These are phyloP conservation scores for Neonothopanus nambi DNA, from an alignment of 1,284 basidiomycete genomes.

Conservation along the genomic window DNA sequence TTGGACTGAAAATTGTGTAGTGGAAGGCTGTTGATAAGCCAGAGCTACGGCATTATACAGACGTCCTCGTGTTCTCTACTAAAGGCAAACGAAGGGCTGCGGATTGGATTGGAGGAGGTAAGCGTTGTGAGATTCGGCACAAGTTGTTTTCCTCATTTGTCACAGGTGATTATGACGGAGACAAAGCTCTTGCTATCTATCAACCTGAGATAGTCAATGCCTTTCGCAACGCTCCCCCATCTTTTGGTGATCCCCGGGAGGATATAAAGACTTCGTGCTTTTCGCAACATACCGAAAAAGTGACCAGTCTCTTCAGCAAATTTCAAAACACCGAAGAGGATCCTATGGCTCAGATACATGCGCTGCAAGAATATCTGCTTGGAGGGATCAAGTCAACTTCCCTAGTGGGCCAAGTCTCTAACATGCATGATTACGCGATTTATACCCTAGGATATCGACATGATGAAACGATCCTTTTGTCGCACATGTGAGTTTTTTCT, in stretches of 20 bases:
- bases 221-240: conserved; percentile 50
- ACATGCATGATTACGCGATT: conserved; percentile 53
- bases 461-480: conserved; percentile 49
- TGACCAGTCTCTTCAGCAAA: conserved; percentile 38
- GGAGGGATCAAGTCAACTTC: conserved; percentile 44
- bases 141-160: background rate
- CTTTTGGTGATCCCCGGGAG: conserved; percentile 46
- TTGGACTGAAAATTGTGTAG: conserved; percentile 26
- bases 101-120: conserved; percentile 50
- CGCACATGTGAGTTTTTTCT: conserved; percentile 58
- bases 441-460: conserved; percentile 52
- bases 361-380: conserved; percentile 50
- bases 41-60: conserved; percentile 39
- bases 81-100: conserved; percentile 46
- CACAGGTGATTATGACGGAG: conserved; percentile 54
- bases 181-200: conserved; percentile 46
- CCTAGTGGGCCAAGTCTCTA: conserved; percentile 57
- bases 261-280: conserved; percentile 41
- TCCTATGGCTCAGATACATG: conserved; percentile 27
- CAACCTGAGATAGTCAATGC: conserved; percentile 46
- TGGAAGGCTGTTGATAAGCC: conserved; percentile 47
- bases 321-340: conserved; percentile 22
- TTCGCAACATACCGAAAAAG: conserved; percentile 41
- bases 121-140: conserved; percentile 6
- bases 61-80: conserved; percentile 50